A percentile compares a stretch with the other conserved stretches of the same genome.
Evolutionary conservation across 2,329 filamentous ascomycete genomes (phyloP).

Genomic region (Xylariales sp.): DNA sequence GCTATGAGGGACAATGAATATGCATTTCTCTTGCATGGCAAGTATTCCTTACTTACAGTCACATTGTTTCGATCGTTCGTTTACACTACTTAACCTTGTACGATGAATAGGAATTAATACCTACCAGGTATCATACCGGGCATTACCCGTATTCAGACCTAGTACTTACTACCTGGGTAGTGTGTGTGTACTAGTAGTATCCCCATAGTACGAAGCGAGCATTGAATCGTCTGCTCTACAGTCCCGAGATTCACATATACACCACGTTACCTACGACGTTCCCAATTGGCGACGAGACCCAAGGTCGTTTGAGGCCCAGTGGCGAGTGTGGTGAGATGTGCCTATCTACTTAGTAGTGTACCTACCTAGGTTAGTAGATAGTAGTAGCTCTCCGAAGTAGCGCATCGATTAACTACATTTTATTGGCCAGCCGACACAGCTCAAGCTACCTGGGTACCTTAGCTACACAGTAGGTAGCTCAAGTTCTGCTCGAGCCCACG

Average conservation of each 20-base stretch:
- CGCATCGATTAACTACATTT: background rate
- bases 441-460: no score
- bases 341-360: no score
- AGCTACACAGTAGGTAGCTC: no score
- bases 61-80: background rate
- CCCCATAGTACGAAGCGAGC: background rate
- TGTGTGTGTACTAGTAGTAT: background rate
- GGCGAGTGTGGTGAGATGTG: no score
- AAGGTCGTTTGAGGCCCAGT: no score
- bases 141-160: background rate
- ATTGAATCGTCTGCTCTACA: background rate
- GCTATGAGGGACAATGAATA: slow-evolving; percentile 30
- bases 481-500: no score
- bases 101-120: background rate
- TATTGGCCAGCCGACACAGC: background rate
- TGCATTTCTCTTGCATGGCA: slow-evolving; percentile 17
- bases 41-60: background rate
- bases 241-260: background rate
- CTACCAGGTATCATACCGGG: no score
- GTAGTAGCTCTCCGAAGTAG: background rate
- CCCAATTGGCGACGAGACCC: no score
- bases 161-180: background rate
- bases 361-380: no score
- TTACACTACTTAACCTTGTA: no score
- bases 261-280: no score